These are phyloP conservation scores for Trematosphaeria pertusa DNA, from an alignment of 2,329 filamentous ascomycete genomes.

Conservation along the genomic window DNA sequence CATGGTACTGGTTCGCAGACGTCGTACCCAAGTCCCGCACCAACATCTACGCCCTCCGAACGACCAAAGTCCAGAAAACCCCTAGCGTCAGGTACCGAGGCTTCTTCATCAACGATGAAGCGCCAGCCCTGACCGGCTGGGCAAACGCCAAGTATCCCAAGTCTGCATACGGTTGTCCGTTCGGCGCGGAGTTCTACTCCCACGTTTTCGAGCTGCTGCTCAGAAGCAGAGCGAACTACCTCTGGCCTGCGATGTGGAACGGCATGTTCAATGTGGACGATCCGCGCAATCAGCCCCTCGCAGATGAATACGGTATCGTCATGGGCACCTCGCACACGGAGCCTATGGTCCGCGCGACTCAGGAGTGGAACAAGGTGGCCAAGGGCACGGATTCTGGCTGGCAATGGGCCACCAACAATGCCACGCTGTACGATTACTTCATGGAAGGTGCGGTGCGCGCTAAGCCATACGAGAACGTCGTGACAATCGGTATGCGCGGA, in stretches of 20 bases:
- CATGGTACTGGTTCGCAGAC: conserved; percentile 74
- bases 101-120: conserved; percentile 75
- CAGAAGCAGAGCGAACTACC: conserved; percentile 73
- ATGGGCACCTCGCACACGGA: conserved; percentile 77
- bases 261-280: conserved; percentile 78
- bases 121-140: conserved; percentile 72
- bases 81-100: conserved; percentile 73
- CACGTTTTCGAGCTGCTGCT: conserved; percentile 75
- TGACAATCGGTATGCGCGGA: conserved; percentile 74
- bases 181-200: conserved; percentile 69
- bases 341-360: conserved; percentile 69
- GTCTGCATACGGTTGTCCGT: conserved; percentile 53
- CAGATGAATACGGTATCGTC: conserved; percentile 76
- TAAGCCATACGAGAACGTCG: conserved; percentile 70
- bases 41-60: conserved; percentile 63
- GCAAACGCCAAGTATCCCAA: conserved; percentile 61
- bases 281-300: conserved; percentile 69
- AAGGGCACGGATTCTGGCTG: conserved; percentile 62
- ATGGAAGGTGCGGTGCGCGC: conserved; percentile 70
- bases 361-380: conserved; percentile 56
- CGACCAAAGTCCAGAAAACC: conserved; percentile 63
- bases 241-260: conserved; percentile 77
- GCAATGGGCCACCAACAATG: conserved; percentile 74
- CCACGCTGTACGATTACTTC: conserved; percentile 73
- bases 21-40: conserved; percentile 60